Conservation (phyloP, 1,284 basidiomycete genomes). For the Trametes versicolor region DNA sequence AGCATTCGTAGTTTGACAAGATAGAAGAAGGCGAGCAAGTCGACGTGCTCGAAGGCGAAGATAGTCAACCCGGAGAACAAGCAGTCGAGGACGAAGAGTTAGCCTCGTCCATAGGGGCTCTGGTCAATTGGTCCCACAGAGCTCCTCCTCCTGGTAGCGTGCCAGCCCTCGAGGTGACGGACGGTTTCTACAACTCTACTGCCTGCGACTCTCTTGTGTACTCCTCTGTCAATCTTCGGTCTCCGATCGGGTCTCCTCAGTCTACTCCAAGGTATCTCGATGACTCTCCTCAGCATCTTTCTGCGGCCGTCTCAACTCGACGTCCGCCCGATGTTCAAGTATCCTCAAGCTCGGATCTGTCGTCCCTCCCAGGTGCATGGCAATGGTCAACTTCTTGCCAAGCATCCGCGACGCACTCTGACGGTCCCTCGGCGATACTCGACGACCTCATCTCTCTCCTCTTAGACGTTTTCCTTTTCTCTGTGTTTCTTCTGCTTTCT, state of each 20-base stretch:
- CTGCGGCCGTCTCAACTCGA: not conserved
- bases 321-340: not conserved
- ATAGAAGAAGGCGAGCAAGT: not conserved
- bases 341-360: not conserved
- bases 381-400: not conserved
- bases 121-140: constrained; percentile 5
- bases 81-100: not conserved
- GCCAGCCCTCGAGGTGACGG: not conserved
- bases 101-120: not conserved
- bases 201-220: not conserved
- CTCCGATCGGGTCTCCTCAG: not conserved
- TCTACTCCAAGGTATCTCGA: not conserved
- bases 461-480: constrained; percentile 6
- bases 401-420: not conserved
- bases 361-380: not conserved
- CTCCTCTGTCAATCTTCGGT: not conserved
- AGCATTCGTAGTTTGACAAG: not conserved
- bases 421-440: not conserved
- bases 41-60: too few relatives aligned
- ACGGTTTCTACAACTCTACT: not conserved
- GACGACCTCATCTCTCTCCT: constrained; percentile 8
- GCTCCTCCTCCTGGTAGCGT: not conserved
- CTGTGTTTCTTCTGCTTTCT: constrained; percentile 1
- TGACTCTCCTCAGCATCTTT: not conserved
- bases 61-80: not conserved